Conservation (phyloP, 1,284 basidiomycete genomes). For the Microbotryum intermedium region DNA sequence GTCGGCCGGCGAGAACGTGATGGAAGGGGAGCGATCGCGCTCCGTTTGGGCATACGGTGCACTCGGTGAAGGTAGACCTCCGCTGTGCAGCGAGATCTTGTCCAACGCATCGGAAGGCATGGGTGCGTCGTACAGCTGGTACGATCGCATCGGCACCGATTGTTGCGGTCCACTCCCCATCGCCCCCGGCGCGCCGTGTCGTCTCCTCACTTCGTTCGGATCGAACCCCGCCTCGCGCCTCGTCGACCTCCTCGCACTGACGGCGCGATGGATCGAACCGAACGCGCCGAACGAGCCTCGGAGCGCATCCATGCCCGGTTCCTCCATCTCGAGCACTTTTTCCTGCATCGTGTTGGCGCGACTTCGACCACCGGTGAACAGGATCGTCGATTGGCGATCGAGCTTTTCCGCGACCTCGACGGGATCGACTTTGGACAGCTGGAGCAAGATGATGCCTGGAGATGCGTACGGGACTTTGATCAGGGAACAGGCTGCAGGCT, state of each 20-base stretch:
- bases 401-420: constrained; percentile 53
- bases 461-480: constrained; percentile 47
- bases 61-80: constrained; percentile 1
- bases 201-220: neutral
- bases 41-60: neutral
- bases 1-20: constrained; percentile 20
- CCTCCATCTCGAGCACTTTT: constrained; percentile 48
- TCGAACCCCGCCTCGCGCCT: constrained; percentile 2
- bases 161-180: constrained; percentile 15
- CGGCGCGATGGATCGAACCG: constrained; percentile 79
- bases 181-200: constrained; percentile 21
- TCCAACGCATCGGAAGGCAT: constrained; percentile 40
- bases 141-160: constrained; percentile 49
- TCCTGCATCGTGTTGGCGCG: constrained; percentile 52
- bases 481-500: neutral
- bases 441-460: constrained; percentile 68
- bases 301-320: constrained; percentile 75
- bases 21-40: constrained; percentile 6
- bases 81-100: constrained; percentile 29
- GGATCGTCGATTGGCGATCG: constrained; percentile 73
- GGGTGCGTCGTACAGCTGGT: constrained; percentile 70
- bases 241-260: constrained; percentile 19
- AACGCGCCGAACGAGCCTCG: constrained; percentile 81
- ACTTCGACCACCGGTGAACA: constrained; percentile 54
- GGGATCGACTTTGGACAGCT: constrained; percentile 90